Base-by-base conservation (phyloP, 257 asterid species). In the Penstemon davidsonii region DNA sequence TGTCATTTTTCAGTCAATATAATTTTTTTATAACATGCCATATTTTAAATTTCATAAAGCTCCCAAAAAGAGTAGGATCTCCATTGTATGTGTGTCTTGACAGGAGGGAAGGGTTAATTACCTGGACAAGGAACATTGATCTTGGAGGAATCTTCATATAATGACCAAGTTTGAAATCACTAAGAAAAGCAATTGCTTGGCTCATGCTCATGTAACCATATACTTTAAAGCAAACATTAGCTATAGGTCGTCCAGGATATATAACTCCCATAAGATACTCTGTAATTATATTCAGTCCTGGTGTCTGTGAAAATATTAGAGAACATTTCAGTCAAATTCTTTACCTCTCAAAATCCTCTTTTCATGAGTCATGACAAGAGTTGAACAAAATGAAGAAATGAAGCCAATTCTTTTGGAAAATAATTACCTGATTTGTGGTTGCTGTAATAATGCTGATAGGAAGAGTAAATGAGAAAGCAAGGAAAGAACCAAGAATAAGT, bases 111-210 rank as follows among this genome's bases (percentile, higher is more conserved):
- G 0, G 11, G 2, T 25, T 25, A 25, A 25, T 13, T 77, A 87
- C 91, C 95, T 89, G 97, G 38, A 88, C 92, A 1, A 86, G 63
- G 86, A 91, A 91, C 97, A 91, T 91, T 13, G 96, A 85, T 62
- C 81, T 82, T 1, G 97, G 97, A 0, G 96, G 96, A 19, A 88
- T 75, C 71, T 91, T 91, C 88, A 88, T 85, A 81, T 91, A 87
- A 60, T 91, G 97, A 8, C 97, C 97, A 7, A 88, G 77, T 79
- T 91, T 91, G 66, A 91, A 88, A 75, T 91, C 97, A 66, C 50
- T 79, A 9, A 91, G 87, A 68, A 88, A 91, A 1, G 93, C 82
- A 42, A 87, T 76, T 0, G 95, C 97, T 55, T 91, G 97, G 6
- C 55, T 8, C 96, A 87, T 88, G 71, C 97, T 91, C 8, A 87